Percentiles rank a stretch among this genome's conserved stretches.
These are phyloP conservation scores for Suillus sp. DNA, from an alignment of 768 basidiomycete species.

Conservation along the genomic window DNA sequence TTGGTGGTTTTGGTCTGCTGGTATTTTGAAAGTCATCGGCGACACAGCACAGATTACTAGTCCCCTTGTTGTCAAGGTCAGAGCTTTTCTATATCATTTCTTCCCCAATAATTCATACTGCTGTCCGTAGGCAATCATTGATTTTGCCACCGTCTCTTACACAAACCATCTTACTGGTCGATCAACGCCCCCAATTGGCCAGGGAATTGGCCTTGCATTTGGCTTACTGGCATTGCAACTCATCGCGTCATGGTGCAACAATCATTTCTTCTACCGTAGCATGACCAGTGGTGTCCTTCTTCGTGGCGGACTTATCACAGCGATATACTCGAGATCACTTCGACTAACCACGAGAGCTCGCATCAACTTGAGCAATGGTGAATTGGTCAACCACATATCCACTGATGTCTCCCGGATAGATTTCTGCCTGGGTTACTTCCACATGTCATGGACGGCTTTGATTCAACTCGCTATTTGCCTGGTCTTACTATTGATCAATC, in stretches of 20 bases:
- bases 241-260: slow-evolving; percentile 62
- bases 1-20: slow-evolving; percentile 79
- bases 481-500: slow-evolving; percentile 67
- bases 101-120: slow-evolving; percentile 1
- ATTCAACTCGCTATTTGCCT: slow-evolving; percentile 82
- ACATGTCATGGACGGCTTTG: slow-evolving; percentile 77
- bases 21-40: slow-evolving; percentile 56
- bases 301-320: slow-evolving; percentile 84
- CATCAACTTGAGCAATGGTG: slow-evolving; percentile 80
- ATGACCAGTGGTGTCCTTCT: slow-evolving; percentile 77
- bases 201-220: slow-evolving; percentile 76
- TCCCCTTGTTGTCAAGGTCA: slow-evolving; percentile 79
- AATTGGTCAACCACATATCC: slow-evolving; percentile 91
- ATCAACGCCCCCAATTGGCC: slow-evolving; percentile 44
- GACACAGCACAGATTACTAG: slow-evolving; percentile 75
- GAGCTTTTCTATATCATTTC: slow-evolving; percentile 8
- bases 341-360: slow-evolving; percentile 78
- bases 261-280: slow-evolving; percentile 84
- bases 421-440: slow-evolving; percentile 80
- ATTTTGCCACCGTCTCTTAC: slow-evolving; percentile 68
- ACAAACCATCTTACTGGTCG: slow-evolving; percentile 42
- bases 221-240: slow-evolving; percentile 70
- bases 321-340: slow-evolving; percentile 80
- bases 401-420: slow-evolving; percentile 92
- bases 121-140: slow-evolving; percentile 60